A percentile compares a stretch with the other conserved stretches of the same genome.
Conservation (phyloP, 1,284 basidiomycete genomes). For the Sanghuangporus baumii region DNA sequence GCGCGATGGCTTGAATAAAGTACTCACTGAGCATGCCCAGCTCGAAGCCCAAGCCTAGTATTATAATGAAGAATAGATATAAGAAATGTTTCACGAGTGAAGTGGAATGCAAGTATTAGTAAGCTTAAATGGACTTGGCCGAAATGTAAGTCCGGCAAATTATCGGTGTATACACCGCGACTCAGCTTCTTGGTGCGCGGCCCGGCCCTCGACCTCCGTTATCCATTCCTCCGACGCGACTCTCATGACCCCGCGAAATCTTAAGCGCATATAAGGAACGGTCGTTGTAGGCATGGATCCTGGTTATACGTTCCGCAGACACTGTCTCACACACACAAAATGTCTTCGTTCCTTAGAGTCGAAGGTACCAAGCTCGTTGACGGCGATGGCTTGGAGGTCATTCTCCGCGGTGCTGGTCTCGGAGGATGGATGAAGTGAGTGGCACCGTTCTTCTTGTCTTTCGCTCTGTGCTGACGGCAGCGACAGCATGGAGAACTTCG, state of each 20-base stretch:
- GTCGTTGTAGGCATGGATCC: neutral
- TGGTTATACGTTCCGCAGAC: neutral
- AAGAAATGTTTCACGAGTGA: neutral
- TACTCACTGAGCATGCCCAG: constrained; percentile 33
- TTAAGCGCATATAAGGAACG: neutral
- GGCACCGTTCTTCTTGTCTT: neutral
- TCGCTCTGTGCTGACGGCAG: neutral
- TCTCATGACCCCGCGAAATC: neutral
- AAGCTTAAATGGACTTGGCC: neutral
- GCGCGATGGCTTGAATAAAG: constrained; percentile 37
- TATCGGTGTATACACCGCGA: neutral
- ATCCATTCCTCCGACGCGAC: neutral
- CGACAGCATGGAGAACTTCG: constrained; percentile 29
- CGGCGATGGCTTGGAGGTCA: constrained; percentile 26
- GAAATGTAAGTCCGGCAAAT: neutral
- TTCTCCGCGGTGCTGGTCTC: constrained; percentile 31
- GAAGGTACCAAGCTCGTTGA: constrained; percentile 28
- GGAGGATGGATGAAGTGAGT: constrained; percentile 30
- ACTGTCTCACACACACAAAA: neutral
- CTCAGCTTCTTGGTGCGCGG: neutral
- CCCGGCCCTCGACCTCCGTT: neutral
- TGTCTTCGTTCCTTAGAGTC: constrained; percentile 15
- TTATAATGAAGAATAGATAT: neutral
- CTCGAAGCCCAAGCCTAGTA: neutral
- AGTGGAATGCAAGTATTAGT: too few relatives aligned